Evolutionary conservation across 2,329 filamentous ascomycete species (phyloP), one percentile per base, ranked within the genome.

Genomic region (Zymoseptoria crescenta): DNA sequence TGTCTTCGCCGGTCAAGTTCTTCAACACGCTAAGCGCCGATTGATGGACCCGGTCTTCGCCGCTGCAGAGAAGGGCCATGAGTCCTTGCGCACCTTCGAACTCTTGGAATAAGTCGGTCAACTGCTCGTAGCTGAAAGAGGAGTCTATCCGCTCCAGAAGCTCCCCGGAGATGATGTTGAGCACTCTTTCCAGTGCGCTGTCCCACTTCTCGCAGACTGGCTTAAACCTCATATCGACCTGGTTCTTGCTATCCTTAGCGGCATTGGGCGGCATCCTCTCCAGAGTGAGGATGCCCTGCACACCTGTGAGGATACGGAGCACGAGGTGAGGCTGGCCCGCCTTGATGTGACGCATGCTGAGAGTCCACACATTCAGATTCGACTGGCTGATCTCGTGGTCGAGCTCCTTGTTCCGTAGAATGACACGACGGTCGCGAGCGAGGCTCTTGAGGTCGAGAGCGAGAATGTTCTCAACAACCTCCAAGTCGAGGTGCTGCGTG

Each of bases 21-120:
- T 96, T 96, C 64, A 97, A 82, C 28, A 97, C 77, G 65, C 91
- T 88, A 6, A 92, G 83, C 1, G 89, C 87, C 16, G 89, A 87
- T 70, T 92, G 87, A 62, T 90, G 91, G 35, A 94, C 86, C 59
- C 86, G 82, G 58, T 88, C 79, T 65, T 95, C 87, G 16, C 90
- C 89, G 50, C 91, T 91, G 58, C 96, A 85, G 6, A 96, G 83
- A 19, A 90, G 82, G 4, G 87, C 87, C 52, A 96, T 84, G 49
- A 96, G 81, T 45, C 89, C 84, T 64, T 87, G 85, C 60, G 89
- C 87, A 6, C 86, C 86, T 49, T 84, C 77, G 20, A 83, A 81
- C 59, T 87, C 84, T 56, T 83, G 79, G 67, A 89, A 90, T 9
- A 97, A 76, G 24, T 81, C 77, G 59, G 85, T 81, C 49, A 97